Evolutionary conservation across 73 alveolate genomes (phyloP).

Genomic region (Paramecium biaurelia): DNA sequence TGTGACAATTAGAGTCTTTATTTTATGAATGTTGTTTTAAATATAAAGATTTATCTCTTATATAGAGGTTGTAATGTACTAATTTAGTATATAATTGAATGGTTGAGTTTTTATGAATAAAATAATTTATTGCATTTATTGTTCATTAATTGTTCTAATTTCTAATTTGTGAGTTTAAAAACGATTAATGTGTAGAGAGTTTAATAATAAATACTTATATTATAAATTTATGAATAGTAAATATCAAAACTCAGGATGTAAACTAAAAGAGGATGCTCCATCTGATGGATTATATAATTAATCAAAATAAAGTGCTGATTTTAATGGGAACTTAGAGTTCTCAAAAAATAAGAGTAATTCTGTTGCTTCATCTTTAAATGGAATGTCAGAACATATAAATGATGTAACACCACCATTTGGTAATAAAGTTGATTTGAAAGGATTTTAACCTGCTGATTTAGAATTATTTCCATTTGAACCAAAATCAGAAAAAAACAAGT

Average conservation of each 20-base stretch:
- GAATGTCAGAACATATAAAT: background rate
- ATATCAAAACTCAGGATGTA: slow-evolving; percentile 30
- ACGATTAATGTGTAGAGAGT: background rate
- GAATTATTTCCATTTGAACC: background rate
- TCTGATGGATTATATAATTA: background rate
- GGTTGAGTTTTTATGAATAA: background rate
- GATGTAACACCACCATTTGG: slow-evolving; percentile 41
- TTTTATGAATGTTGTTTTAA: no score
- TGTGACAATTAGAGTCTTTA: background rate
- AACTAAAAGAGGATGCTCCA: background rate
- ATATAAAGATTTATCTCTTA: background rate
- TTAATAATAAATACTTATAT: background rate
- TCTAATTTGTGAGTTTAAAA: background rate
- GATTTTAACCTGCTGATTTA: background rate
- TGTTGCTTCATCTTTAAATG: slow-evolving; percentile 13
- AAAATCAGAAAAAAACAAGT: background rate
- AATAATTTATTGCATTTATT: background rate
- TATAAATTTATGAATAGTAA: background rate
- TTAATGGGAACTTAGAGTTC: slow-evolving; percentile 26
- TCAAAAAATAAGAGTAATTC: background rate
- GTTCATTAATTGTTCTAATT: background rate
- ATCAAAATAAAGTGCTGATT: background rate
- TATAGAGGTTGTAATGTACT: background rate
- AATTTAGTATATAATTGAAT: background rate
- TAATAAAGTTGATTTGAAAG: background rate